Evolutionary conservation across 2,329 filamentous ascomycete species (phyloP).

Genomic region (Alternaria conjuncta): DNA sequence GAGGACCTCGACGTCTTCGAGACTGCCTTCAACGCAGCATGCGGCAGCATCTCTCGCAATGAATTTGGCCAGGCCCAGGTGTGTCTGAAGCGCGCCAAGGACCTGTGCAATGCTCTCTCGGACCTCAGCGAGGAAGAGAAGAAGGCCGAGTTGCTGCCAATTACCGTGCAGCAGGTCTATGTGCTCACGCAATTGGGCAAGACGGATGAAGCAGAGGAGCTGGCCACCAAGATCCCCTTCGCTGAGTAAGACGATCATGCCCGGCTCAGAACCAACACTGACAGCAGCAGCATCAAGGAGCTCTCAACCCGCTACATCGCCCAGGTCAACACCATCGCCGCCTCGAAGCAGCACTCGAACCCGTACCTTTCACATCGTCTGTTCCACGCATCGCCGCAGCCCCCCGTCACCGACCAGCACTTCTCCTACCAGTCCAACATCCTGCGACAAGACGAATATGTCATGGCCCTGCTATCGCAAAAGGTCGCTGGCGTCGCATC

Average conservation of each 20-base stretch:
- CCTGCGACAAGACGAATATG: conserved; percentile 67
- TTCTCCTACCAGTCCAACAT: conserved; percentile 74
- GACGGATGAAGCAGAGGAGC: conserved; percentile 66
- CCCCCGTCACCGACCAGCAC: conserved; percentile 66
- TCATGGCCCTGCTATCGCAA: conserved; percentile 69
- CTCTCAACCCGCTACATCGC: conserved; percentile 70
- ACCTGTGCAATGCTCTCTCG: conserved; percentile 75
- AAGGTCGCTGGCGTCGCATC: conserved; percentile 71
- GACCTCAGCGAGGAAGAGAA: conserved; percentile 78
- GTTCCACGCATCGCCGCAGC: conserved; percentile 61
- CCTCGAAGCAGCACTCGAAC: conserved; percentile 60
- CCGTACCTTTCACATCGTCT: conserved; percentile 72
- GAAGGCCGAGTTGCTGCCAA: conserved; percentile 74
- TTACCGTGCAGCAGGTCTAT: conserved; percentile 77
- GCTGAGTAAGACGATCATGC: conserved; percentile 60
- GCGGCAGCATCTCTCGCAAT: conserved; percentile 72
- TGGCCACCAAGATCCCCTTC: conserved; percentile 68
- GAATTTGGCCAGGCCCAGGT: conserved; percentile 69
- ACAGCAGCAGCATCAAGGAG: conserved; percentile 65
- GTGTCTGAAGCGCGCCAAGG: conserved; percentile 72
- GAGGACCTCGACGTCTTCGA: conserved; percentile 79
- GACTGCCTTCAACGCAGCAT: conserved; percentile 81
- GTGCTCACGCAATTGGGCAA: conserved; percentile 72
- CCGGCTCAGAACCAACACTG: conserved; percentile 11
- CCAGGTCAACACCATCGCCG: conserved; percentile 68